Conservation (phyloP, 805 yeast genomes). For the Saccharomycopsis javanensis region DNA sequence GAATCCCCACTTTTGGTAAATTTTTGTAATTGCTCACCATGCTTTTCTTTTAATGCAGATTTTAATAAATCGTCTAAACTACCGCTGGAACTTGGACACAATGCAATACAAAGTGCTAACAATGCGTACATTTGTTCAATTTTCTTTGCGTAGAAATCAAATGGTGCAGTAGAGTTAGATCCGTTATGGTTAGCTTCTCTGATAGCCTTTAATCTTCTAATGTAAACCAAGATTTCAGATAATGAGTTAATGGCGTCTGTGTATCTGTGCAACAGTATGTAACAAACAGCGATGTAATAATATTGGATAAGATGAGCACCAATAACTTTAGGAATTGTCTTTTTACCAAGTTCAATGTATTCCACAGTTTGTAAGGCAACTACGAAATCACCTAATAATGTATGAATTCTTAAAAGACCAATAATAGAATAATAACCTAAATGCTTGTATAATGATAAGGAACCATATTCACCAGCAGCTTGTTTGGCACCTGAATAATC, state of each 20-base stretch:
- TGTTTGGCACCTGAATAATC: slow-evolving; percentile 4
- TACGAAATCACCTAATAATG: slow-evolving; percentile 39
- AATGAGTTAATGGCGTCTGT: slow-evolving; percentile 41
- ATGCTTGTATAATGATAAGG: slow-evolving; percentile 34
- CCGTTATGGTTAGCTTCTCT: neutral
- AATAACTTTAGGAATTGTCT: slow-evolving; percentile 37
- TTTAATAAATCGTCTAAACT: slow-evolving; percentile 37
- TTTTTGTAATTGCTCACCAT: slow-evolving; percentile 35
- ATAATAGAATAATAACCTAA: slow-evolving; percentile 40
- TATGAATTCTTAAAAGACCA: slow-evolving; percentile 41
- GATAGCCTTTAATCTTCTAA: slow-evolving; percentile 36
- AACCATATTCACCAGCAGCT: slow-evolving; percentile 35
- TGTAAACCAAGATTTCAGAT: slow-evolving; percentile 37
- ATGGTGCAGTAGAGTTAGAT: slow-evolving; percentile 32
- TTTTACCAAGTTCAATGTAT: slow-evolving; percentile 33
- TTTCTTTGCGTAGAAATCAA: slow-evolving; percentile 37
- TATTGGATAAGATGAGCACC: slow-evolving; percentile 43
- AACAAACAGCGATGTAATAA: slow-evolving; percentile 43
- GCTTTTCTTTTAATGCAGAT: slow-evolving; percentile 36
- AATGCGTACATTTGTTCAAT: slow-evolving; percentile 44
- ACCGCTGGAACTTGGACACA: slow-evolving; percentile 30
- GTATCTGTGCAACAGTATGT: slow-evolving; percentile 41
- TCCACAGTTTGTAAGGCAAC: slow-evolving; percentile 41
- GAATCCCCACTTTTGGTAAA: slow-evolving; percentile 35
- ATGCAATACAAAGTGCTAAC: slow-evolving; percentile 35